Evolutionary conservation across 177 flowering plant species (phyloP), one percentile per base, ranked within the genome.

Genomic region (Telopea speciosissima): DNA sequence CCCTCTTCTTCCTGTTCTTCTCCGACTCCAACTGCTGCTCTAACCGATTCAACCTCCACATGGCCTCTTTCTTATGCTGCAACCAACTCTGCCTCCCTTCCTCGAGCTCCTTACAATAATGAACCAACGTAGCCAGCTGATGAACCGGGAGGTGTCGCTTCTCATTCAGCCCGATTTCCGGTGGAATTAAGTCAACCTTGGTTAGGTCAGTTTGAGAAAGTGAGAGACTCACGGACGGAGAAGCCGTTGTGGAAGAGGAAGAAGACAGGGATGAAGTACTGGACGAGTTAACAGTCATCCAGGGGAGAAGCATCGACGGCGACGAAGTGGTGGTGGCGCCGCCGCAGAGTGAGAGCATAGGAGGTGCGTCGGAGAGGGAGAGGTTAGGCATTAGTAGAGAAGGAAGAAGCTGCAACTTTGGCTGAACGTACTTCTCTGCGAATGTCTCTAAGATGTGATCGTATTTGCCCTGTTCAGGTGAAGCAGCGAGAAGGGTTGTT

Each of bases 11-110:
- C 52, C 83, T 45, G 22, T 75, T 71, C 76, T 83, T 85, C 75
- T 84, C 87, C 25, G 85, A 74, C 73, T 82, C 85, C 72, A 85
- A 66, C 74, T 85, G 88, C 74, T 76, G 81, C 81, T 85, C 87
- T 65, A 85, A 17, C 79, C 88, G 72, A 36, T 79, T 82, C 75
- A 85, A 63, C 75, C 88, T 70, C 88, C 87, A 84, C 0, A 77
- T 62, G 3, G 88, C 85, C 63, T 85, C 86, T 79, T 83, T 85
- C 74, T 81, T 83, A 24, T 85, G 88, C 54, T 72, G 82, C 65
- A 79, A 54, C 86, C 85, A 85, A 65, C 24, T 71, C 33, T 69
- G 76, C 62, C 71, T 63, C 11, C 82, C 85, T 52, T 85, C 86
- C 64, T 85, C 88, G 62, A 85, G 62, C 73, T 83, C 88, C 56